These are phyloP conservation scores for Calocybe indica DNA, from an alignment of 768 basidiomycete species.

Conservation along the genomic window DNA sequence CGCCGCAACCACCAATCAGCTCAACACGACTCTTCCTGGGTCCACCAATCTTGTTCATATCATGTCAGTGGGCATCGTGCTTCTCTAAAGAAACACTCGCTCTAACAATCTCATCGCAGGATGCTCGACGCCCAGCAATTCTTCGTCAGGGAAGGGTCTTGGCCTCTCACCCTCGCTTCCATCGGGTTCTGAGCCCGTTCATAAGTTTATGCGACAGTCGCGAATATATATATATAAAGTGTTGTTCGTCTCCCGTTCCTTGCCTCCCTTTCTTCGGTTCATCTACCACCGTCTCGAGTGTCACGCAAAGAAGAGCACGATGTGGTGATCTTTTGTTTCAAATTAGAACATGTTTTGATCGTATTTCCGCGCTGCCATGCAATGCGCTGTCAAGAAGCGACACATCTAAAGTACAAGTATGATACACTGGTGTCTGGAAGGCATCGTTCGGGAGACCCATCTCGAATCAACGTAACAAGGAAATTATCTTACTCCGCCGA, in stretches of 20 bases:
- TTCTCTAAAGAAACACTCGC: not conserved
- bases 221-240: not conserved
- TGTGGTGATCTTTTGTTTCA: too few relatives aligned
- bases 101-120: slow-evolving; percentile 11
- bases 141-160: slow-evolving; percentile 20
- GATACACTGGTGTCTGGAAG: too few relatives aligned
- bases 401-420: too few relatives aligned
- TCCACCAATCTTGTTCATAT: slow-evolving; percentile 20
- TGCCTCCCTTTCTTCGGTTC: too few relatives aligned
- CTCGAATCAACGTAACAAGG: too few relatives aligned
- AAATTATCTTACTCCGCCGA: not conserved
- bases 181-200: slow-evolving; percentile 21
- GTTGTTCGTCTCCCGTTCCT: too few relatives aligned
- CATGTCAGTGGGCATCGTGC: slow-evolving; percentile 15
- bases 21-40: slow-evolving; percentile 25
- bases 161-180: slow-evolving; percentile 24
- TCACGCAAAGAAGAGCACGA: too few relatives aligned
- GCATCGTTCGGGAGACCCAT: too few relatives aligned
- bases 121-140: slow-evolving; percentile 31
- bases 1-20: slow-evolving; percentile 14
- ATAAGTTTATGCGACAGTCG: not conserved
- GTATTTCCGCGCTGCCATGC: too few relatives aligned
- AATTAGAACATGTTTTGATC: too few relatives aligned
- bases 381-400: too few relatives aligned
- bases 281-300: too few relatives aligned